Percentiles rank a stretch among this genome's conserved stretches.
Evolutionary conservation across 2,329 filamentous ascomycete species (phyloP).

Genomic region (Fusarium sp.): DNA sequence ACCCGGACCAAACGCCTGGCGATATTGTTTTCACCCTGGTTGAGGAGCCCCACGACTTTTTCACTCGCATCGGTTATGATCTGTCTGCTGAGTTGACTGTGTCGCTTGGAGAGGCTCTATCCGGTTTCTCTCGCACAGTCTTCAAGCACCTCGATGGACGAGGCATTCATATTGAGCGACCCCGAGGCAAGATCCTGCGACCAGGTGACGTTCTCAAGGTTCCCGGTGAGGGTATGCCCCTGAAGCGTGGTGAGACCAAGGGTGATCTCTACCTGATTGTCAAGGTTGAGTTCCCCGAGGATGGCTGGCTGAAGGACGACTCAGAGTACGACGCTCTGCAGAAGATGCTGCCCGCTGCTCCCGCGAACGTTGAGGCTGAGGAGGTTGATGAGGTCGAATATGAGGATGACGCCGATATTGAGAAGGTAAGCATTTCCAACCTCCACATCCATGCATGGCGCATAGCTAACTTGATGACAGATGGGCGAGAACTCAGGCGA

Average conservation of each 20-base stretch:
- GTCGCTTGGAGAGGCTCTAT: conserved; percentile 83
- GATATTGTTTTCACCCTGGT: conserved; percentile 91
- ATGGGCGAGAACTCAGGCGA: conserved; percentile 80
- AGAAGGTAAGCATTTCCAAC: conserved; percentile 67
- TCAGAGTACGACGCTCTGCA: conserved; percentile 75
- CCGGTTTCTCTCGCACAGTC: conserved; percentile 90
- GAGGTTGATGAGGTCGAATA: conserved; percentile 89
- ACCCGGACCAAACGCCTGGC: conserved; percentile 87
- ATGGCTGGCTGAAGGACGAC: conserved; percentile 83
- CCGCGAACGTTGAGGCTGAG: conserved; percentile 72
- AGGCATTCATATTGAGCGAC: conserved; percentile 83
- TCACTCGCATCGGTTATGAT: conserved; percentile 85
- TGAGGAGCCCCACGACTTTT: conserved; percentile 83
- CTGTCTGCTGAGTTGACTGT: conserved; percentile 84
- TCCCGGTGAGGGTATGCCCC: conserved; percentile 91
- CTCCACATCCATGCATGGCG: background rate
- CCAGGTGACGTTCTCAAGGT: conserved; percentile 90
- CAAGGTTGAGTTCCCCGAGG: conserved; percentile 87
- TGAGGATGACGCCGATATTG: conserved; percentile 83
- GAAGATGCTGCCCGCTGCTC: conserved; percentile 77
- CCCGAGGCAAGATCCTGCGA: conserved; percentile 82
- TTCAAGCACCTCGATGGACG: conserved; percentile 93
- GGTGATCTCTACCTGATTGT: conserved; percentile 91
- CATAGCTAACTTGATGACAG: conserved; percentile 49
- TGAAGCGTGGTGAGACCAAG: conserved; percentile 83